Conservation (phyloP, 106 monocot species). For the Allium sativum region DNA sequence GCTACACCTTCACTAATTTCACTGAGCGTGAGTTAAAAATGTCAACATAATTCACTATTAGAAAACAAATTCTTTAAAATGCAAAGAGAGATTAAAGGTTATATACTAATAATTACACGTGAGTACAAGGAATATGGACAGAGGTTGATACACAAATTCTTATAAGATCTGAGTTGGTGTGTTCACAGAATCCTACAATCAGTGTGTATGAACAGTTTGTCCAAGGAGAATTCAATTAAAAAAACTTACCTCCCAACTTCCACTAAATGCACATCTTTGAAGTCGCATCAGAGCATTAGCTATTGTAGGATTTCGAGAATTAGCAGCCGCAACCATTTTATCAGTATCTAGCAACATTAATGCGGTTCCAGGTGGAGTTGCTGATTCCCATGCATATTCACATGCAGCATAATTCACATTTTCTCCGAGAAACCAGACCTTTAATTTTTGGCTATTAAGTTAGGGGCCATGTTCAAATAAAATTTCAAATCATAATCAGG, state of each 20-base stretch:
- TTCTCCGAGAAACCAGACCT: slow-evolving; percentile 99
- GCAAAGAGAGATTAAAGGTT: no score
- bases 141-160: neutral
- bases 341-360: slow-evolving; percentile 97
- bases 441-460: slow-evolving; percentile 6
- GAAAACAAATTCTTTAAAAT: no score
- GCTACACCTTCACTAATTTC: no score
- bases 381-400: slow-evolving; percentile 99
- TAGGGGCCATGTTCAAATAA: neutral
- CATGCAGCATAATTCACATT: slow-evolving; percentile 99
- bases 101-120: no score
- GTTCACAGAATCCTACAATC: no score
- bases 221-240: neutral
- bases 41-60: no score
- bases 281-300: slow-evolving; percentile 87
- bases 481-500: neutral
- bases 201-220: no score
- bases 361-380: slow-evolving; percentile 98
- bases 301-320: slow-evolving; percentile 94
- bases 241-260: slow-evolving; percentile 92
- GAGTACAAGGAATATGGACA: neutral
- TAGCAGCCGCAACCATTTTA: slow-evolving; percentile 99
- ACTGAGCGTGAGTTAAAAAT: no score
- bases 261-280: slow-evolving; percentile 98
- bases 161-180: neutral